Evolutionary conservation across 179 eudicot species (phyloP), one percentile per base, ranked within the genome.

Genomic region (Spinacia oleracea): DNA sequence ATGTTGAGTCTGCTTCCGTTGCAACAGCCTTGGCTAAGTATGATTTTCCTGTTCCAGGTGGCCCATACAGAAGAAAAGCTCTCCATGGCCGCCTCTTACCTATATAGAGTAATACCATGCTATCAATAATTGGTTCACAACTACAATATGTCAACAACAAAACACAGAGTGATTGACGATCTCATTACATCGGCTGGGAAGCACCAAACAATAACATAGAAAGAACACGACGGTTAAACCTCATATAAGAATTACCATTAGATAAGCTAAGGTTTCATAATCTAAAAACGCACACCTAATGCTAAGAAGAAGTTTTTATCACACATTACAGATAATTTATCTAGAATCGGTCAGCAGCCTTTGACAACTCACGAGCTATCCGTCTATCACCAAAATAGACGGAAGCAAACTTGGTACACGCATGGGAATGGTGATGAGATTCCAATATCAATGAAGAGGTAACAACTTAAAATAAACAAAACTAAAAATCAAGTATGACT

Each of bases 11-110:
- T 75, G 99, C 99, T 85, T 96, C 99, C 29, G 99, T 96, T 70
- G 99, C 99, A 81, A 96, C 99, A 88, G 98, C 98, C 88, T 92
- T 96, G 74, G 99, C 99, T 66, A 96, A 78, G 86, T 93, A 96
- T 64, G 99, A 96, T 81, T 93, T 96, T 64, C 98, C 99, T 21
- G 99, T 96, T 77, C 98, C 99, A 63, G 99, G 99, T 6, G 99
- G 99, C 29, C 99, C 98, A 78, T 96, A 96, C 53, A 96, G 77
- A 80, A 96, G 98, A 86, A 96, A 96, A 63, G 99, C 99, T 82
- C 94, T 92, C 99, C 99, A 96, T 40, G 99, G 99, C 31, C 94
- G 89, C 81, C 99, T 89, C 85, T 93, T 96, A 72, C 99, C 99
- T 96, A 73, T 65, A 84, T 58, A 63, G 74, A 63, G 53, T 4